These are phyloP conservation scores for Powellomyces hirtus DNA, from an alignment of 192 early-diverging fungal genomes.

Conservation along the genomic window DNA sequence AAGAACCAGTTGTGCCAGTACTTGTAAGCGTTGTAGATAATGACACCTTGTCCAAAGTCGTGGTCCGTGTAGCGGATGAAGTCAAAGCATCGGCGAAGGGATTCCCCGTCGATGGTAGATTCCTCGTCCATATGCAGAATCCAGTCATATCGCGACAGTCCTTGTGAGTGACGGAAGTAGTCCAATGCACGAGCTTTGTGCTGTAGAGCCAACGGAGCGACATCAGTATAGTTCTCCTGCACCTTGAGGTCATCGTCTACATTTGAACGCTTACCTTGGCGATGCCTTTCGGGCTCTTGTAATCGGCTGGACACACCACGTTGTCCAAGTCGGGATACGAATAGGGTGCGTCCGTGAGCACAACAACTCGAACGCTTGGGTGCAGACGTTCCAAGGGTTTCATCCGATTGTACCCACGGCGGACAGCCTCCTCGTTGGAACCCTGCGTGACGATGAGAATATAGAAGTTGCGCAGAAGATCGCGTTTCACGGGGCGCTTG, in stretches of 20 bases:
- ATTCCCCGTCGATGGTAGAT: slow-evolving; percentile 50
- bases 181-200: slow-evolving; percentile 55
- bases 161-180: slow-evolving; percentile 48
- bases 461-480: slow-evolving; percentile 16
- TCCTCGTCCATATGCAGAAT: slow-evolving; percentile 53
- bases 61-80: slow-evolving; percentile 52
- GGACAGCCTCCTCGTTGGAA: slow-evolving; percentile 34
- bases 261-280: neutral
- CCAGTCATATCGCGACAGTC: slow-evolving; percentile 49
- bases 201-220: slow-evolving; percentile 25
- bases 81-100: slow-evolving; percentile 38
- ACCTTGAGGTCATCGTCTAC: no score
- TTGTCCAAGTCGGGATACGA: slow-evolving; percentile 50
- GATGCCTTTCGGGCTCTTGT: slow-evolving; percentile 25
- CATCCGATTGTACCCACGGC: slow-evolving; percentile 44
- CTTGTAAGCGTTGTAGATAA: slow-evolving; percentile 50
- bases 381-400: slow-evolving; percentile 46
- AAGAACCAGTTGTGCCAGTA: slow-evolving; percentile 52
- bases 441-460: slow-evolving; percentile 24
- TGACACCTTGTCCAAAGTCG: slow-evolving; percentile 48
- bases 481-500: neutral
- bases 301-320: slow-evolving; percentile 42
- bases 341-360: slow-evolving; percentile 54
- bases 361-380: slow-evolving; percentile 45
- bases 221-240: no score